Conservation (phyloP, 805 yeast genomes). For the Candida maesae region DNA sequence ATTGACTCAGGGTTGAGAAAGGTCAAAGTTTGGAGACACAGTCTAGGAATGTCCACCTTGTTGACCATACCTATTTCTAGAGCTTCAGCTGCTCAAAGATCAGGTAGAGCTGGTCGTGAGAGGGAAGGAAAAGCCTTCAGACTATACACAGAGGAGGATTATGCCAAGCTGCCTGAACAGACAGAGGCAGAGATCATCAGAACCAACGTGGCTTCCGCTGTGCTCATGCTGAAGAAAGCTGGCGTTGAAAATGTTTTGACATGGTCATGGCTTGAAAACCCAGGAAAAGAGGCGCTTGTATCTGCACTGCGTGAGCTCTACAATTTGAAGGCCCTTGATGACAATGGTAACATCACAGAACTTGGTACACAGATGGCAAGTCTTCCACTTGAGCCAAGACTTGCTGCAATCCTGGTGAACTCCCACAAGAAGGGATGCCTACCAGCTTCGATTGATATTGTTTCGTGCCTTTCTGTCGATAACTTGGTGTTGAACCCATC, state of each 20-base stretch:
- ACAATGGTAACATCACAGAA: conserved; percentile 68
- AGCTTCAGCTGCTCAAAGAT: conserved; percentile 91
- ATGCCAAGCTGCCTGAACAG: conserved; percentile 57
- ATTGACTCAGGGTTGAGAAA: conserved; percentile 91
- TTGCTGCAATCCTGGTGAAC: conserved; percentile 76
- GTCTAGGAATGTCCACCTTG: conserved; percentile 86
- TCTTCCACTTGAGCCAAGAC: conserved; percentile 87
- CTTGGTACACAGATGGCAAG: conserved; percentile 85
- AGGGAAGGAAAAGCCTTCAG: conserved; percentile 85
- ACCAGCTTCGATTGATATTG: conserved; percentile 76
- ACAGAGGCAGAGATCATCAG: conserved; percentile 93
- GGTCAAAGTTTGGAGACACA: conserved; percentile 93
- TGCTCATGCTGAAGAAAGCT: conserved; percentile 75
- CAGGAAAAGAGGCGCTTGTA: conserved; percentile 71
- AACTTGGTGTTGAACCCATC: conserved; percentile 78
- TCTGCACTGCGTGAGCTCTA: conserved; percentile 77
- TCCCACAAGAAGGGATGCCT: conserved; percentile 56
- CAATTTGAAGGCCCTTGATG: conserved; percentile 74
- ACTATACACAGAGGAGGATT: conserved; percentile 73
- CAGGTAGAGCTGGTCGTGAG: conserved; percentile 99
- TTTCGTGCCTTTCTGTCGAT: conserved; percentile 89
- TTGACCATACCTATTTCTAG: conserved; percentile 89
- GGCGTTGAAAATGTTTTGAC: conserved; percentile 79
- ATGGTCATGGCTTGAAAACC: conserved; percentile 93
- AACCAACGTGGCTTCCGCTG: conserved; percentile 80